Conservation (phyloP, 768 basidiomycete genomes). For the Trametes cinnabarina region DNA sequence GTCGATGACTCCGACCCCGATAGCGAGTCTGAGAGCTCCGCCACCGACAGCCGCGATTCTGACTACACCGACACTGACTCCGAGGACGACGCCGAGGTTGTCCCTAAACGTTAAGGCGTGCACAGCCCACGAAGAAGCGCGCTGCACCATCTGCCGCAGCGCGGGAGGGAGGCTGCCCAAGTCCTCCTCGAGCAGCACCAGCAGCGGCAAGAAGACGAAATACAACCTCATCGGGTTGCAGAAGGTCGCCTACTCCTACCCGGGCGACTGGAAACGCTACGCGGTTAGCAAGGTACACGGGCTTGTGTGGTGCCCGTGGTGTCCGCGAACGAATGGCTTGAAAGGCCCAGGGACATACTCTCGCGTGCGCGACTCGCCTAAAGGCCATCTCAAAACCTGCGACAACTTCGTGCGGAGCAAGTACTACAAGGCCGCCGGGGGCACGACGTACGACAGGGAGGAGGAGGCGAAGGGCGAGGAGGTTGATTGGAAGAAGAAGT, state of each 20-base stretch:
- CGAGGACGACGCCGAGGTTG: too few species aligned
- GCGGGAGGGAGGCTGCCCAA: too few species aligned
- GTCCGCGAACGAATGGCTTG: background rate
- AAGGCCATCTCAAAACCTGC: background rate
- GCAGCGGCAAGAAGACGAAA: background rate
- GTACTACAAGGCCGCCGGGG: too few species aligned
- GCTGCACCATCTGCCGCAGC: background rate
- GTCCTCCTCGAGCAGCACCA: too few species aligned
- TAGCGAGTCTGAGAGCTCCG: too few species aligned
- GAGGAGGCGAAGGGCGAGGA: background rate
- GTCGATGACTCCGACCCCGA: too few species aligned
- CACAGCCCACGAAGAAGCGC: too few species aligned
- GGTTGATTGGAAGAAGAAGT: background rate
- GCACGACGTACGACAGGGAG: too few species aligned
- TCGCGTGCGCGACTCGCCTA: background rate
- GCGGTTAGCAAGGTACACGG: background rate
- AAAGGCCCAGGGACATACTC: background rate
- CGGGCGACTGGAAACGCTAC: background rate
- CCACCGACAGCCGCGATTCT: too few species aligned
- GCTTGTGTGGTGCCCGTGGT: background rate
- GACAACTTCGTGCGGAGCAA: background rate
- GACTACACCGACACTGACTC: too few species aligned
- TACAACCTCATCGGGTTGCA: background rate
- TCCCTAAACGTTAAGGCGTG: too few species aligned
- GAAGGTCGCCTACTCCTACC: background rate